Conservation (phyloP, 2,329 filamentous ascomycete species). For the Pleomassaria siparia region DNA sequence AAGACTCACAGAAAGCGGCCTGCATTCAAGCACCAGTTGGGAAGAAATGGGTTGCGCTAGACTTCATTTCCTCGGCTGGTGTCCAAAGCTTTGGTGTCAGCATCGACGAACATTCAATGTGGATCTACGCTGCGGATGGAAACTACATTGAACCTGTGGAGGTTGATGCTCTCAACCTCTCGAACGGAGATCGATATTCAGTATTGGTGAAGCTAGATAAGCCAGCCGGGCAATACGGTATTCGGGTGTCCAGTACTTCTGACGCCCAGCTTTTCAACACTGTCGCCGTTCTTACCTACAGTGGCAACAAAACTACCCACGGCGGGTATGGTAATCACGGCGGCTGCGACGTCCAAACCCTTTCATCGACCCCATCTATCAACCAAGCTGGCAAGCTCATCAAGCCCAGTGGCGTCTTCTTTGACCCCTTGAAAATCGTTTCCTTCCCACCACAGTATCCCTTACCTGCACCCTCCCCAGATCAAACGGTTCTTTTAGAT, state of each 20-base stretch:
- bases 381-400: constrained; percentile 51
- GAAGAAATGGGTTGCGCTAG: constrained; percentile 56
- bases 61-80: constrained; percentile 57
- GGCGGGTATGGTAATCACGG: constrained; percentile 8
- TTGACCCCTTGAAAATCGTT: constrained; percentile 37
- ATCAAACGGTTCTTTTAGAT: constrained; percentile 49
- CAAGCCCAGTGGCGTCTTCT: constrained; percentile 39
- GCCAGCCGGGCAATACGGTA: constrained; percentile 53
- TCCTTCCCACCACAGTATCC: constrained; percentile 51
- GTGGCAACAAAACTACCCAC: not conserved
- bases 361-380: constrained; percentile 46
- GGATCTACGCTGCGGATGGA: constrained; percentile 58
- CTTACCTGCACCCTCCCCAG: constrained; percentile 45
- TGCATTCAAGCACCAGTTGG: constrained; percentile 41
- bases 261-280: constrained; percentile 59
- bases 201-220: constrained; percentile 52
- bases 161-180: constrained; percentile 51
- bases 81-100: constrained; percentile 51
- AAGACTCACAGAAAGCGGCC: constrained; percentile 45
- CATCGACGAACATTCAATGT: constrained; percentile 58
- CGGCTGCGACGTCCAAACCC: constrained; percentile 9
- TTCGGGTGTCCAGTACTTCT: constrained; percentile 55
- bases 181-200: constrained; percentile 58
- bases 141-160: constrained; percentile 56
- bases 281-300: constrained; percentile 53